These are phyloP conservation scores for Craterostigma plantagineum DNA, from an alignment of 257 asterid genomes.

Conservation along the genomic window DNA sequence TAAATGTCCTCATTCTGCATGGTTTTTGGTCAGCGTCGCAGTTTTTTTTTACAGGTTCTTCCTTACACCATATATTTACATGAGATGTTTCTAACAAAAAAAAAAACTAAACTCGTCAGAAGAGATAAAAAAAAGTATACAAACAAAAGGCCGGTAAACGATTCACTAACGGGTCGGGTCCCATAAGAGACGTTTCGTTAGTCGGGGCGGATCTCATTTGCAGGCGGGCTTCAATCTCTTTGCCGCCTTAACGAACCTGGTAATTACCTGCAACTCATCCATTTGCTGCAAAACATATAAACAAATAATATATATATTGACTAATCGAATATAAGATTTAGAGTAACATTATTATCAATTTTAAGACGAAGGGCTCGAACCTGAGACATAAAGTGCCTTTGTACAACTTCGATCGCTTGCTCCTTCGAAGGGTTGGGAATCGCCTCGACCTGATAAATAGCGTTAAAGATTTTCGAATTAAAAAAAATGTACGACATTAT, in stretches of 20 bases:
- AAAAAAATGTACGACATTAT: too few species aligned
- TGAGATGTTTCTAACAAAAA: too few species aligned
- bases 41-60: too few species aligned
- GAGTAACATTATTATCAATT: not conserved
- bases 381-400: slow-evolving; percentile 84
- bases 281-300: slow-evolving; percentile 46
- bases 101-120: too few species aligned
- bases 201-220: slow-evolving; percentile 24
- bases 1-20: too few species aligned
- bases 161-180: too few species aligned
- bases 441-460: slow-evolving; percentile 36
- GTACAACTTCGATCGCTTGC: slow-evolving; percentile 75
- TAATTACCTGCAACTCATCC: slow-evolving; percentile 82
- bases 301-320: not conserved
- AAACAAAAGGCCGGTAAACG: too few species aligned
- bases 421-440: slow-evolving; percentile 71
- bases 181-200: too few species aligned
- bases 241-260: slow-evolving; percentile 72
- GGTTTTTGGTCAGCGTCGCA: too few species aligned
- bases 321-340: too few species aligned
- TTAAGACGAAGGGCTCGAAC: slow-evolving; percentile 13
- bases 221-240: slow-evolving; percentile 64
- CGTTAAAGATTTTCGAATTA: not conserved
- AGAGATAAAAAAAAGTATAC: too few species aligned
- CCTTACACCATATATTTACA: too few species aligned